These are phyloP conservation scores for Amphirosellinia nigrospora DNA, from an alignment of 495 filamentous ascomycete species.

Conservation along the genomic window DNA sequence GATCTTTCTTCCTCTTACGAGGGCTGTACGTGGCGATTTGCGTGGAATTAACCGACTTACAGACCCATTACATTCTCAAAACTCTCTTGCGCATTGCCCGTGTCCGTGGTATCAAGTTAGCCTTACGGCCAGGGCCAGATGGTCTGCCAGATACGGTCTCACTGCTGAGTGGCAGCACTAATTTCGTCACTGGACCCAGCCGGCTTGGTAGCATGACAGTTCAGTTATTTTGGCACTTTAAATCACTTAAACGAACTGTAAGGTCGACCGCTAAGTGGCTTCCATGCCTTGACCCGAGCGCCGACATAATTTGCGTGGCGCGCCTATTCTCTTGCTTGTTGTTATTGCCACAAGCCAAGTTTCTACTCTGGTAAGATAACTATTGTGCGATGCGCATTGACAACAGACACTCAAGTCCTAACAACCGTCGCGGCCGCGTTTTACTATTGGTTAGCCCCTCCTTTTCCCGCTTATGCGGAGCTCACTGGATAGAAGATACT, in stretches of 20 bases:
- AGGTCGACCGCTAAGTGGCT: background rate
- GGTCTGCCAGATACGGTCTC: background rate
- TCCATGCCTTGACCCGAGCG: background rate
- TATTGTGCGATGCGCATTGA: too few species aligned
- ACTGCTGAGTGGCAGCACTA: background rate
- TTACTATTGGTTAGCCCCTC: too few species aligned
- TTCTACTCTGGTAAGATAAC: too few species aligned
- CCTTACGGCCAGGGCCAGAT: background rate
- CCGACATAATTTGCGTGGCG: background rate
- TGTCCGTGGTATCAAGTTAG: slow-evolving; percentile 7
- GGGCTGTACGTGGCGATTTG: slow-evolving; percentile 8
- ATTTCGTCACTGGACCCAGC: background rate
- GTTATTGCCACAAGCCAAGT: too few species aligned
- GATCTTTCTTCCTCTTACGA: slow-evolving; percentile 1
- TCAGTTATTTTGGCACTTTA: background rate
- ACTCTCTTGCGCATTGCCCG: slow-evolving; percentile 14
- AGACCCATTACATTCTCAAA: background rate
- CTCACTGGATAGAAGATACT: background rate
- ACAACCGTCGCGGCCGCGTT: too few species aligned
- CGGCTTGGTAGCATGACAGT: background rate
- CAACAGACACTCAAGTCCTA: too few species aligned
- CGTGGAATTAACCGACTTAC: background rate
- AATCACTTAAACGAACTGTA: background rate
- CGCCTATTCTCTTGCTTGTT: background rate
- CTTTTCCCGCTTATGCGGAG: too few species aligned